Percentiles rank a stretch among this genome's conserved stretches.
These are phyloP conservation scores for Holtermanniella nyarrowii DNA, from an alignment of 768 basidiomycete genomes.

Conservation along the genomic window DNA sequence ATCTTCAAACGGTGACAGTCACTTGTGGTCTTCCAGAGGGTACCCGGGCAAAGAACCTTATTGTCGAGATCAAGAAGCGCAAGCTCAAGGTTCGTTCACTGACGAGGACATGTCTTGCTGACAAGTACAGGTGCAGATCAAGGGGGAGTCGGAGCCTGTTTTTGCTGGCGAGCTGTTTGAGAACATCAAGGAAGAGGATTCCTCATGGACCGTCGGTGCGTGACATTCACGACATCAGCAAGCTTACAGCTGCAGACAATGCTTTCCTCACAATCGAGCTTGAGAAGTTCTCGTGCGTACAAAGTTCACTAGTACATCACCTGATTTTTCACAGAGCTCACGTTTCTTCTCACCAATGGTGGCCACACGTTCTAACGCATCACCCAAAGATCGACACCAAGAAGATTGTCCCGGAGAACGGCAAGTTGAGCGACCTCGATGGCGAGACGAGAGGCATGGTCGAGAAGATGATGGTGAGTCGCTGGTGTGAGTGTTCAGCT, in stretches of 20 bases:
- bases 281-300: slow-evolving; percentile 35
- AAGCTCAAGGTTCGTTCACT: slow-evolving; percentile 58
- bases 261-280: slow-evolving; percentile 35
- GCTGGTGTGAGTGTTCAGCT: not conserved
- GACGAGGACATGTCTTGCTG: not conserved
- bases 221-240: not conserved
- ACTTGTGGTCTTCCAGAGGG: slow-evolving; percentile 75
- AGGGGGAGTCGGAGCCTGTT: slow-evolving; percentile 66
- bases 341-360: slow-evolving; percentile 76
- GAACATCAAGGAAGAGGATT: slow-evolving; percentile 91
- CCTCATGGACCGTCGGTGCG: slow-evolving; percentile 88
- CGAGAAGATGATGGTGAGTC: slow-evolving; percentile 98
- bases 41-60: slow-evolving; percentile 67
- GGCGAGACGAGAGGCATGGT: slow-evolving; percentile 97
- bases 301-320: not conserved
- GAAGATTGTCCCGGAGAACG: slow-evolving; percentile 90
- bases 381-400: slow-evolving; percentile 94
- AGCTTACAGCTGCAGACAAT: slow-evolving; percentile 19
- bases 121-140: slow-evolving; percentile 46
- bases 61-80: slow-evolving; percentile 66
- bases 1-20: slow-evolving; percentile 76
- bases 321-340: slow-evolving; percentile 16
- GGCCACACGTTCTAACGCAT: slow-evolving; percentile 90
- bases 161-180: slow-evolving; percentile 82
- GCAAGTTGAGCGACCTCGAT: slow-evolving; percentile 91